Percentiles rank a stretch among this genome's conserved stretches.
These are phyloP conservation scores for Rhododendron griersonianum DNA, from an alignment of 148 eudicot genomes.

Conservation along the genomic window DNA sequence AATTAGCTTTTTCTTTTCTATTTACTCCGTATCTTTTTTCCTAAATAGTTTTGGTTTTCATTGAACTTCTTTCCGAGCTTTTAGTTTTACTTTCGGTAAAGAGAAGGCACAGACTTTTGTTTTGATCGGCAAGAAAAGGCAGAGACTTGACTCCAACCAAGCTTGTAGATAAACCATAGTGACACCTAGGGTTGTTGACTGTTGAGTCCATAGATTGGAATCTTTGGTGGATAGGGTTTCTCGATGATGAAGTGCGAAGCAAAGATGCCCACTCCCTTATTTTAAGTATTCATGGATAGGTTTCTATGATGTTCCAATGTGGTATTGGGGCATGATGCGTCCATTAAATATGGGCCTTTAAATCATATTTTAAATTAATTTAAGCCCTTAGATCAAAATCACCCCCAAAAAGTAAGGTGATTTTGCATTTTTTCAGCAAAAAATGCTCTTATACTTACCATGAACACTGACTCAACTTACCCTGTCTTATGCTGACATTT, in stretches of 20 bases:
- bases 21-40: neutral
- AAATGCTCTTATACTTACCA: too few species aligned
- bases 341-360: too few species aligned
- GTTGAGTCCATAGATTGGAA: slow-evolving; percentile 4
- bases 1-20: neutral
- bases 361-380: too few species aligned
- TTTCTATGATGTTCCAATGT: too few species aligned
- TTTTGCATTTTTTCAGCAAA: too few species aligned
- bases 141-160: neutral
- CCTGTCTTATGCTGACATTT: too few species aligned
- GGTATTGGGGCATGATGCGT: too few species aligned
- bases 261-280: slow-evolving; percentile 19
- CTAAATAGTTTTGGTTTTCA: neutral
- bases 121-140: neutral
- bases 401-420: too few species aligned
- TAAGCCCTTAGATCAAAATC: too few species aligned
- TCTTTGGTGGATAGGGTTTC: slow-evolving; percentile 7
- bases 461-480: too few species aligned
- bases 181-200: neutral
- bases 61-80: neutral
- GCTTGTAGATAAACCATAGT: neutral
- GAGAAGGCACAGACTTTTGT: neutral
- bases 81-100: neutral
- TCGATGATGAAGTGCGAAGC: slow-evolving; percentile 17
- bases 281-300: neutral